Percentiles rank a stretch among this genome's conserved stretches.
Conservation (phyloP, 768 basidiomycete genomes). For the Imleria badia region DNA sequence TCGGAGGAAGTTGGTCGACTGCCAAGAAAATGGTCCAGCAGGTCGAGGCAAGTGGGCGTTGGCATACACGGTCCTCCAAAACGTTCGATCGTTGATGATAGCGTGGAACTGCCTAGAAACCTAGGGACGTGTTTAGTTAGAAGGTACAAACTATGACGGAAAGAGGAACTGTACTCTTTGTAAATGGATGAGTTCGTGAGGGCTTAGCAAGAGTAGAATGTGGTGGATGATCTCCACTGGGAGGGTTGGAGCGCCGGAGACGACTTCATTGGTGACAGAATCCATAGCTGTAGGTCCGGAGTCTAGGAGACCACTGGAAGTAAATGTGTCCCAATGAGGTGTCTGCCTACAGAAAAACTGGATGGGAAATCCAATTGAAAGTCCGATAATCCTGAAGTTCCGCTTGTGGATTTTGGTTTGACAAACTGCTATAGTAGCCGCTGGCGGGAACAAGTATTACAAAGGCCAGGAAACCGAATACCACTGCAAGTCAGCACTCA, state of each 20-base stretch:
- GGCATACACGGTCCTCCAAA: neutral
- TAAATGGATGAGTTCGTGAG: neutral
- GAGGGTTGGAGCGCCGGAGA: neutral
- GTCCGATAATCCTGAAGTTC: no score
- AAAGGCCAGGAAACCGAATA: no score
- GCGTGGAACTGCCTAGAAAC: neutral
- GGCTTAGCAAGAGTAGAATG: neutral
- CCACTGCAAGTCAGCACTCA: no score
- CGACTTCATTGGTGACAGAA: neutral
- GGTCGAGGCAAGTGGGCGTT: neutral
- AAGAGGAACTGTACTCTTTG: neutral
- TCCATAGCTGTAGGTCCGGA: neutral
- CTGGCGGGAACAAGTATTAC: no score
- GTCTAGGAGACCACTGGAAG: no score
- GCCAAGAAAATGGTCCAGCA: neutral
- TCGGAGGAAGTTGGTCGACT: neutral
- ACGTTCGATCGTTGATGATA: neutral
- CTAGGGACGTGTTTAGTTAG: neutral
- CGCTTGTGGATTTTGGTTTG: no score
- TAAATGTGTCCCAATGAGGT: no score
- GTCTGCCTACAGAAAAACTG: no score
- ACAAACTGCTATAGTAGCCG: no score
- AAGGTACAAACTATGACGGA: no score
- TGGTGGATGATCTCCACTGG: neutral
- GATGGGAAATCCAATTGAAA: no score